These are phyloP conservation scores for Phytomonas francai DNA, from an alignment of 208 protist species.

Conservation along the genomic window DNA sequence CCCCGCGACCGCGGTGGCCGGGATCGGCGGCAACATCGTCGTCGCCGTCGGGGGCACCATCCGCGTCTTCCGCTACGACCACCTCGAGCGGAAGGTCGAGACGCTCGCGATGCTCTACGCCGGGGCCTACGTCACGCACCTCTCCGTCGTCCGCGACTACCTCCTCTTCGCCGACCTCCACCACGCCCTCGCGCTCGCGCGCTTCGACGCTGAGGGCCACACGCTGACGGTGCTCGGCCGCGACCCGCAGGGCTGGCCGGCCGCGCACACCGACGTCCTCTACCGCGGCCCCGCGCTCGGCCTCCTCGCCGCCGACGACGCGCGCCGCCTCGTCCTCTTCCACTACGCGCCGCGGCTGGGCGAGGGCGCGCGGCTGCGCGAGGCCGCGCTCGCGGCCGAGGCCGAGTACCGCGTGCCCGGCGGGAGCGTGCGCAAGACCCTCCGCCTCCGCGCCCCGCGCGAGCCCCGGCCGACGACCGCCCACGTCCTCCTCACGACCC, in stretches of 20 bases:
- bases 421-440: constrained; percentile 44
- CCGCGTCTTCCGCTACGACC: constrained; percentile 73
- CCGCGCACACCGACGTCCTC: constrained; percentile 60
- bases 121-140: constrained; percentile 66
- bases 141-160: constrained; percentile 68
- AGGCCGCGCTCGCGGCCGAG: constrained; percentile 62
- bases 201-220: constrained; percentile 71
- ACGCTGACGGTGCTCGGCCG: constrained; percentile 68
- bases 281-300: constrained; percentile 68
- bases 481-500: constrained; percentile 67
- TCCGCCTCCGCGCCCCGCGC: constrained; percentile 41
- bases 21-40: constrained; percentile 27
- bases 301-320: constrained; percentile 60
- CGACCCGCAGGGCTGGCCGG: constrained; percentile 48
- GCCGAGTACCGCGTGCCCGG: constrained; percentile 72
- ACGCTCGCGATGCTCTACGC: constrained; percentile 77
- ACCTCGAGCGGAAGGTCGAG: constrained; percentile 32
- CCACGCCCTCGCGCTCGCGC: constrained; percentile 51
- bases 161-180: constrained; percentile 77
- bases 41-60: constrained; percentile 77
- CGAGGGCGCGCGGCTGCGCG: constrained; percentile 20
- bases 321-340: constrained; percentile 64
- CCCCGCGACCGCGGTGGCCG: constrained; percentile 64
- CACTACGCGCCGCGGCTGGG: constrained; percentile 65
- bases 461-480: constrained; percentile 22